A percentile compares a stretch with the other conserved stretches of the same genome.
Conservation (phyloP, 192 early-diverging fungal genomes). For the Umbelopsis vinacea region DNA sequence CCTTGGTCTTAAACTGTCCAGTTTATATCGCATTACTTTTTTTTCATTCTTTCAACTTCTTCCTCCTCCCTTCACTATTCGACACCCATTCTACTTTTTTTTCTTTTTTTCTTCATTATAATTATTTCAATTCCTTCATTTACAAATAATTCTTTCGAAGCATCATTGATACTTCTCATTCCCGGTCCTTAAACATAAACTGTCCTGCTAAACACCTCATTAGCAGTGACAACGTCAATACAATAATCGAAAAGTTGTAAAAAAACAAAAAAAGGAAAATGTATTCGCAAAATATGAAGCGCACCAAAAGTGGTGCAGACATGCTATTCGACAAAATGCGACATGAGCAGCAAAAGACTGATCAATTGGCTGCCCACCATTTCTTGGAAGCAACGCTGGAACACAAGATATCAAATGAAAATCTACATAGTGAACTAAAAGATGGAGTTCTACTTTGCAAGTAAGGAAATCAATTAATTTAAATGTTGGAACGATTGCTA, state of each 20-base stretch:
- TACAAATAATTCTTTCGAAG: not conserved
- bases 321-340: conserved; percentile 33
- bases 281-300: conserved; percentile 23
- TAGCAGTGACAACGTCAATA: not conserved
- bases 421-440: conserved; percentile 65
- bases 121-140: not conserved
- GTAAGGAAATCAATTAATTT: conserved; percentile 42
- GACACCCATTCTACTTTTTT: not conserved
- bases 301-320: conserved; percentile 35
- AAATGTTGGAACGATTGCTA: conserved; percentile 7
- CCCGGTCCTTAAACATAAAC: not conserved
- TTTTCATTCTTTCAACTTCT: not conserved
- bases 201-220: not conserved
- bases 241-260: not conserved
- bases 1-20: not conserved
- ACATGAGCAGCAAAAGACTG: conserved; percentile 27
- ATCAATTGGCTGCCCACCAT: conserved; percentile 24
- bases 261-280: not conserved
- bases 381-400: conserved; percentile 23
- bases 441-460: conserved; percentile 82
- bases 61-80: not conserved
- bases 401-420: conserved; percentile 46
- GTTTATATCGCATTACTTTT: not conserved
- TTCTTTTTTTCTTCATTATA: not conserved
- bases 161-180: not conserved